phyloP scores from a whole-genome alignment of 306 rosid genomes.

The Citrullus amarus region DNA sequence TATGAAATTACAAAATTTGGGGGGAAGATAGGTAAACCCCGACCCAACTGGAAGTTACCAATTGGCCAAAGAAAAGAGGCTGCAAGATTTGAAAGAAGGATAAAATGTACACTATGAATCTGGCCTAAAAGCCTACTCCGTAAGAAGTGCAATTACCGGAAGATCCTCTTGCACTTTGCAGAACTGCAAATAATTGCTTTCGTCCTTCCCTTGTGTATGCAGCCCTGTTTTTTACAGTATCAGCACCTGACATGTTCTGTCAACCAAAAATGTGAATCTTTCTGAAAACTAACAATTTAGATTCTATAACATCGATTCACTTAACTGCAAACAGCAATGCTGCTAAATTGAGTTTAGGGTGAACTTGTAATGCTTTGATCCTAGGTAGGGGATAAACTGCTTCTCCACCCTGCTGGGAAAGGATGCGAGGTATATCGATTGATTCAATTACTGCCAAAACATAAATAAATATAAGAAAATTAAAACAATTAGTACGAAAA shows the following conservation, averaged over 20 bases:
- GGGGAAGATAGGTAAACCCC: no score
- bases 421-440: constrained; percentile 89
- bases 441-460: constrained; percentile 71
- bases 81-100: neutral
- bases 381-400: constrained; percentile 83
- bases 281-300: constrained; percentile 10
- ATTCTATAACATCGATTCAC: constrained; percentile 18
- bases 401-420: constrained; percentile 99
- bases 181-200: constrained; percentile 87
- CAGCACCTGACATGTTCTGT: constrained; percentile 61
- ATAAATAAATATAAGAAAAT: constrained; percentile 2
- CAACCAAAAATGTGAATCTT: constrained; percentile 7
- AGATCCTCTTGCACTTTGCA: constrained; percentile 96
- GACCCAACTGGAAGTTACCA: neutral
- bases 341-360: constrained; percentile 81
- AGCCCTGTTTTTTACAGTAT: constrained; percentile 56
- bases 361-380: constrained; percentile 73
- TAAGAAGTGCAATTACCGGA: constrained; percentile 50
- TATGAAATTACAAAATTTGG: no score
- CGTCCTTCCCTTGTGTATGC: constrained; percentile 72
- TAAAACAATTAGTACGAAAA: neutral
- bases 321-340: constrained; percentile 82
- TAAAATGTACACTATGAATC: neutral
- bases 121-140: neutral
- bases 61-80: neutral